Conservation (phyloP, 2,329 filamentous ascomycete genomes). For the Escovopsis sp. region DNA sequence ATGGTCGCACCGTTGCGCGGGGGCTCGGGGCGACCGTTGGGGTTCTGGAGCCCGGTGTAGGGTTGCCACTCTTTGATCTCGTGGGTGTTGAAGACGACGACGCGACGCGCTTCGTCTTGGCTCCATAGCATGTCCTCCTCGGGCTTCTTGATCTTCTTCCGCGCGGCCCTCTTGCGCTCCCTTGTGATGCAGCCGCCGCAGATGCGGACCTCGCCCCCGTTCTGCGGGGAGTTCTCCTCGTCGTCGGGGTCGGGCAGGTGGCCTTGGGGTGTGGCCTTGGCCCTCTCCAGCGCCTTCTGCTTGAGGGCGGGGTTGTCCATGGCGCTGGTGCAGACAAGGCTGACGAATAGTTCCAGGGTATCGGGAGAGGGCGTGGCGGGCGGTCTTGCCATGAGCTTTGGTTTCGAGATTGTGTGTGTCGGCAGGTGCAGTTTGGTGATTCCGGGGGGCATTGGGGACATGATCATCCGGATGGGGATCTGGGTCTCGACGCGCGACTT, state of each 20-base stretch:
- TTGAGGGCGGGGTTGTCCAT: constrained; percentile 59
- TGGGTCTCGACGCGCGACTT: constrained; percentile 96
- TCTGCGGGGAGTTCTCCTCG: constrained; percentile 58
- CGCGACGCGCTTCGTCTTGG: constrained; percentile 62
- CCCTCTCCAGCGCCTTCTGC: constrained; percentile 50
- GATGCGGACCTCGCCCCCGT: constrained; percentile 88
- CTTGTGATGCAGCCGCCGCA: constrained; percentile 83
- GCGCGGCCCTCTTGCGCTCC: constrained; percentile 76
- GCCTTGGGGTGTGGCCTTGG: constrained; percentile 25
- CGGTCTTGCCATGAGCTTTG: constrained; percentile 72
- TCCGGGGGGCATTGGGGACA: constrained; percentile 60
- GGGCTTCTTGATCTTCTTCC: constrained; percentile 86
- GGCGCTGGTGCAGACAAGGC: constrained; percentile 81
- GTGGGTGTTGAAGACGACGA: constrained; percentile 82
- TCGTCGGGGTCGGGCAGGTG: constrained; percentile 29
- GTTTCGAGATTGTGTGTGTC: constrained; percentile 83
- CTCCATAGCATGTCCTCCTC: constrained; percentile 86
- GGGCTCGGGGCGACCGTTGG: constrained; percentile 29
- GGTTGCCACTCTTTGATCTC: constrained; percentile 76
- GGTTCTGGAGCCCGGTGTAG: constrained; percentile 33
- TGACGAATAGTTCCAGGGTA: constrained; percentile 64
- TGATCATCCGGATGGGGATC: constrained; percentile 71
- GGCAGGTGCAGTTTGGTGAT: constrained; percentile 76
- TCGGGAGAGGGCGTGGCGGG: constrained; percentile 51
- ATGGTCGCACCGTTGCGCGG: constrained; percentile 43